Base-by-base conservation (phyloP, 2,329 filamentous ascomycete genomes). In the Aureobasidium sp. region DNA sequence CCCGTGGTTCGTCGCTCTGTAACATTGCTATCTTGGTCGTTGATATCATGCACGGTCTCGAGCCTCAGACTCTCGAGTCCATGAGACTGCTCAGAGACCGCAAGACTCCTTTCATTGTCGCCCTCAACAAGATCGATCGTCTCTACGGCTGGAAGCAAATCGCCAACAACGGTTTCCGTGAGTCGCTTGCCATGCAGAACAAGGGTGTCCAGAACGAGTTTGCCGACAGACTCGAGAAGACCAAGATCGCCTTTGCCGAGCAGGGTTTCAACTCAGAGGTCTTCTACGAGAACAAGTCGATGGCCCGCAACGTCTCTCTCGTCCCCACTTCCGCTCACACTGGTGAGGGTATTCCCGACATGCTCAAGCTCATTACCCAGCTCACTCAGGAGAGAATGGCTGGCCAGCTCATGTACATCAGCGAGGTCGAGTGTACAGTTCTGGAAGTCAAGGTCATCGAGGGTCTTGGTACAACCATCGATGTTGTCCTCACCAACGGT, bases 11-110 rank as follows among this genome's bases (percentile, higher is more conserved):
- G 44, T 97, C 92, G 15, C 89, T 99, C 63, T 99, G 95, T 78
- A 99, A 99, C 81, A 99, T 99, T 78, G 94, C 94, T 70, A 99
- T 99, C 74, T 81, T 99, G 68, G 95, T 99, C 46, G 93, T 99
- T 69, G 94, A 99, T 80, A 99, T 99, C 72, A 97, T 99, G 94
- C 94, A 99, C 84, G 95, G 95, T 73, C 84, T 99, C 51, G 94
- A 99, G 77, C 93, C 88, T 20, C 94, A 99, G 77, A 99, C 94
- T 17, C 82, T 97, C 36, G 95, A 99, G 78, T 99, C 94, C 1
- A 97, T 99, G 91, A 89, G 87, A 68, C 80, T 99, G 66, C 85
- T 99, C 58, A 86, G 93, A 72, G 93, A 97, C 70, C 85, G 91
- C 70, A 95, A 94, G 78, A 99, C 94, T 26, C 94, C 94, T 5